Conservation (phyloP, 441 rosid genomes). For the Kokia cookei region DNA sequence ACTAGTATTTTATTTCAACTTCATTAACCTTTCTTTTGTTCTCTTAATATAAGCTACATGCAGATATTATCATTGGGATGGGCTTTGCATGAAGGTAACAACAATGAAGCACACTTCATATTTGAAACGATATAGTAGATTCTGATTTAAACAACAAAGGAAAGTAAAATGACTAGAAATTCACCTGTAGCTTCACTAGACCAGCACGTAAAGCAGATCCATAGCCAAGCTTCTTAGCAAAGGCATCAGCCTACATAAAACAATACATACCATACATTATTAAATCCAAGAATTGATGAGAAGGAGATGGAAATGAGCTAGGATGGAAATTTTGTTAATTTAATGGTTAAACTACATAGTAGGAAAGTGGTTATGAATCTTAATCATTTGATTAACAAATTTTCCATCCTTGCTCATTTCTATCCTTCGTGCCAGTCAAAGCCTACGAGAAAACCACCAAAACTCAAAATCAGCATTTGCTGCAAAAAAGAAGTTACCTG, state of each 20-base stretch:
- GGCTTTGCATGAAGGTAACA: not conserved
- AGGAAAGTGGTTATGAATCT: no score
- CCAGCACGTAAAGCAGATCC: conserved; percentile 71
- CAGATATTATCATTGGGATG: not conserved
- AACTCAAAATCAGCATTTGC: not conserved
- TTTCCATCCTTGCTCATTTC: no score
- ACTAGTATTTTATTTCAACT: not conserved
- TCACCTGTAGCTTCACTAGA: conserved; percentile 97
- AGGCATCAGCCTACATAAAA: conserved; percentile 78
- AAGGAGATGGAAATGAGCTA: not conserved
- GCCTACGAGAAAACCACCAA: not conserved
- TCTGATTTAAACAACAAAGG: not conserved
- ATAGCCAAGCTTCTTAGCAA: conserved; percentile 89
- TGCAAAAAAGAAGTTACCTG: conserved; percentile 47
- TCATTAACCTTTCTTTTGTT: not conserved
- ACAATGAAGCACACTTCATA: not conserved
- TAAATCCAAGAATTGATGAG: not conserved
- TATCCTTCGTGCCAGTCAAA: no score
- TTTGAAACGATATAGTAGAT: not conserved
- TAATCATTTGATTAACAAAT: no score
- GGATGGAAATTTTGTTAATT: no score
- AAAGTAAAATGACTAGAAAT: not conserved
- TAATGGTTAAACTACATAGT: no score
- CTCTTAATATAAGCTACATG: no score
- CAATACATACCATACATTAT: not conserved